Conservation (phyloP, 2,329 filamentous ascomycete species). For the Stagonosporopsis cucurbitacearum region DNA sequence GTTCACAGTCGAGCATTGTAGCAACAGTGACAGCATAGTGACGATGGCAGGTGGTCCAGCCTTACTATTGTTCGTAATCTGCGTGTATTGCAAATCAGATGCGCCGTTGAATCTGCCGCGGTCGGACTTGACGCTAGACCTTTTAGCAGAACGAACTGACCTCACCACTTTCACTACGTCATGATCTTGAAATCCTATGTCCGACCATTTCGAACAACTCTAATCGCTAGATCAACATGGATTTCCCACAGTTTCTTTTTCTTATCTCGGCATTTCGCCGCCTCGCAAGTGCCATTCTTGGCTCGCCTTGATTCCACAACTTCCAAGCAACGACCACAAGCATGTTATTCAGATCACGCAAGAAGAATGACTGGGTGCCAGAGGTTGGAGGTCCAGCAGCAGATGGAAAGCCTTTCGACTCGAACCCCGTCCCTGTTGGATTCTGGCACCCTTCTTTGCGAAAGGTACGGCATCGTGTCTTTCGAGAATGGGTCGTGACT, state of each 20-base stretch:
- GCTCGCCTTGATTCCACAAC: neutral
- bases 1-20: neutral
- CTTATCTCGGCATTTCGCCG: neutral
- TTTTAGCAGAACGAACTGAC: constrained; percentile 1
- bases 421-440: constrained; percentile 49
- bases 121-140: constrained; percentile 10
- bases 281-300: neutral
- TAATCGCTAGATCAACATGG: constrained; percentile 4
- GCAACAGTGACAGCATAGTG: neutral
- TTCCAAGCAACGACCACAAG: neutral
- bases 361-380: constrained; percentile 13
- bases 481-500: constrained; percentile 52
- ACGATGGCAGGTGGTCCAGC: neutral
- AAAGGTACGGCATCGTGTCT: constrained; percentile 49
- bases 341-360: constrained; percentile 12
- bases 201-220: neutral
- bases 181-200: neutral
- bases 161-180: constrained; percentile 17
- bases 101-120: neutral
- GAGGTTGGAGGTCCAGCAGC: constrained; percentile 16
- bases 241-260: neutral
- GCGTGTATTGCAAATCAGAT: neutral
- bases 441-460: constrained; percentile 54
- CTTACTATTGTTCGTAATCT: neutral
- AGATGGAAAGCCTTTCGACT: constrained; percentile 20